Conservation (phyloP, 805 yeast species). For the Metahyphopichia silvanorum region DNA sequence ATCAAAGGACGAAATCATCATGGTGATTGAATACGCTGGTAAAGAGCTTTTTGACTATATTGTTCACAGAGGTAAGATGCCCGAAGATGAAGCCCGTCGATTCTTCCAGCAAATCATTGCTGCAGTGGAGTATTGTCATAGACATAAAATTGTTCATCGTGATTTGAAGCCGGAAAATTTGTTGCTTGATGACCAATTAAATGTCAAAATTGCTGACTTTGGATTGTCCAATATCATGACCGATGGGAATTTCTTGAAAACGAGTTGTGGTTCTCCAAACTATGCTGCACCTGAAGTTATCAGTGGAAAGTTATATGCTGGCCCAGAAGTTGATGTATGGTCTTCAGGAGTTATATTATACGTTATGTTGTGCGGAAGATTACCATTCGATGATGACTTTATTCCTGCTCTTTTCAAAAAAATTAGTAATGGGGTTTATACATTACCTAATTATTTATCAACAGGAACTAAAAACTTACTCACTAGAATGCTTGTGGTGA, state of each 20-base stretch:
- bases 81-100: conserved; percentile 85
- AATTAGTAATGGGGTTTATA: conserved; percentile 88
- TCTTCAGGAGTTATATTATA: conserved; percentile 92
- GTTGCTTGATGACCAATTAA: conserved; percentile 81
- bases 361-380: conserved; percentile 92
- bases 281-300: conserved; percentile 98
- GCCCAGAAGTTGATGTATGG: conserved; percentile 99
- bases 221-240: conserved; percentile 96
- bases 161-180: conserved; percentile 95
- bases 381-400: conserved; percentile 95
- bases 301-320: conserved; percentile 91
- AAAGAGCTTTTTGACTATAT: conserved; percentile 93
- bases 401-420: conserved; percentile 92
- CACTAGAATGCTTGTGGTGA: conserved; percentile 89
- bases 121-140: conserved; percentile 94
- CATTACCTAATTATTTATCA: conserved; percentile 82
- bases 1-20: conserved; percentile 90
- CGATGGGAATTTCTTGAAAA: conserved; percentile 91
- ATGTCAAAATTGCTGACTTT: conserved; percentile 94
- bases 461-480: conserved; percentile 80
- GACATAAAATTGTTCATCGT: conserved; percentile 94
- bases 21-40: conserved; percentile 98
- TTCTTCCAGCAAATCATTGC: conserved; percentile 96
- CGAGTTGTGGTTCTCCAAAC: conserved; percentile 95
- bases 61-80: conserved; percentile 90